These are phyloP conservation scores for Pisolithus sp. DNA, from an alignment of 768 basidiomycete genomes.

Conservation along the genomic window DNA sequence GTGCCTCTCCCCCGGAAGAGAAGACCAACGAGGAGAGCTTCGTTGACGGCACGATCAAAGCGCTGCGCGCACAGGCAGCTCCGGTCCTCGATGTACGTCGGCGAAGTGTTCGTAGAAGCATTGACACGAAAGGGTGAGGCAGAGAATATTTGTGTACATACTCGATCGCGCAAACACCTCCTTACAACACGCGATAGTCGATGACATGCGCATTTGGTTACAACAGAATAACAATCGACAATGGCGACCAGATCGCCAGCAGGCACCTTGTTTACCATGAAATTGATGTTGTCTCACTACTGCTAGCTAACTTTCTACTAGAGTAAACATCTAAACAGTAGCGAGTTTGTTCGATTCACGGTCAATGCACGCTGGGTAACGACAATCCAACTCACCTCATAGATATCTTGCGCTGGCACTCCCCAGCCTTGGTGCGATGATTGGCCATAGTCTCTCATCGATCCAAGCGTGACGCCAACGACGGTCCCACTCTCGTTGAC, in stretches of 20 bases:
- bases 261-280: too few species aligned
- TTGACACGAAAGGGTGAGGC: background rate
- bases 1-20: background rate
- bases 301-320: background rate
- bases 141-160: too few species aligned
- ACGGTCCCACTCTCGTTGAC: constrained; percentile 58
- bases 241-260: too few species aligned
- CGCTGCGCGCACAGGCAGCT: constrained; percentile 1
- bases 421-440: constrained; percentile 51
- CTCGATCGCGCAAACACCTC: too few species aligned
- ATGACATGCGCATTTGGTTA: too few species aligned
- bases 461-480: constrained; percentile 57
- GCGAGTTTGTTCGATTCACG: background rate
- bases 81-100: constrained; percentile 7
- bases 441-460: constrained; percentile 49
- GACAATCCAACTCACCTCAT: constrained; percentile 37
- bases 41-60: constrained; percentile 2
- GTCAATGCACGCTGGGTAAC: too few species aligned
- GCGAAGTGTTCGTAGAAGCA: constrained; percentile 16
- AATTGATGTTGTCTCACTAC: too few species aligned
- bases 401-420: constrained; percentile 55
- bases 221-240: too few species aligned
- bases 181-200: background rate
- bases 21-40: background rate
- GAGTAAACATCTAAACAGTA: background rate